Evolutionary conservation across 169 alveolate species (phyloP).

Genomic region (Plasmodium adleri): DNA sequence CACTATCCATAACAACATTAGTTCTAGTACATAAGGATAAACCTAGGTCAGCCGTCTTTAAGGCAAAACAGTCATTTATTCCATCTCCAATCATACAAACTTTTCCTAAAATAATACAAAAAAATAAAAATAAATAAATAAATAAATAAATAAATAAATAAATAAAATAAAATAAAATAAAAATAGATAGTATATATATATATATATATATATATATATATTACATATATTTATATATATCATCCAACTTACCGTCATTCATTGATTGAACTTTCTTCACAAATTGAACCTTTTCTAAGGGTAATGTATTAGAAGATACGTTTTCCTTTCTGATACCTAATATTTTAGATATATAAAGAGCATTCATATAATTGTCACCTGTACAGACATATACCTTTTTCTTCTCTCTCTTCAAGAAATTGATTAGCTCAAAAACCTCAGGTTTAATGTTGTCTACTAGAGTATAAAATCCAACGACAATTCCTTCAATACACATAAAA

Average conservation of each 20-base stretch:
- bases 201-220: neutral
- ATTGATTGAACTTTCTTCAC: conserved; percentile 58
- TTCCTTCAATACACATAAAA: conserved; percentile 75
- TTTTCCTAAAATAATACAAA: conserved; percentile 20
- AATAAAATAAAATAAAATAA: neutral
- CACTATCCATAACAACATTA: conserved; percentile 74
- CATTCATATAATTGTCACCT: conserved; percentile 71
- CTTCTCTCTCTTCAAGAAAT: conserved; percentile 24
- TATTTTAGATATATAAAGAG: conserved; percentile 62
- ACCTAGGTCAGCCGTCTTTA: conserved; percentile 70
- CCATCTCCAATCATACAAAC: conserved; percentile 76
- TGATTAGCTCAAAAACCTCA: conserved; percentile 59
- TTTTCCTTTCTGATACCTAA: conserved; percentile 60
- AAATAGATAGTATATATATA: neutral
- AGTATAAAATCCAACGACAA: conserved; percentile 61
- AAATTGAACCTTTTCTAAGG: conserved; percentile 71
- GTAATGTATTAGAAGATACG: conserved; percentile 55
- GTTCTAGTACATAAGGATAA: conserved; percentile 65
- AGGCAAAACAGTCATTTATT: conserved; percentile 72
- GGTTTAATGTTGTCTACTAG: conserved; percentile 66
- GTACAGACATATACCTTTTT: conserved; percentile 70
- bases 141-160: neutral
- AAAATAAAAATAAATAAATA: neutral
- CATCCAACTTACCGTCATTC: conserved; percentile 38
- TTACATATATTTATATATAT: neutral